Conservation (phyloP, 2,329 filamentous ascomycete species). For the Cytospora chrysosperma region DNA sequence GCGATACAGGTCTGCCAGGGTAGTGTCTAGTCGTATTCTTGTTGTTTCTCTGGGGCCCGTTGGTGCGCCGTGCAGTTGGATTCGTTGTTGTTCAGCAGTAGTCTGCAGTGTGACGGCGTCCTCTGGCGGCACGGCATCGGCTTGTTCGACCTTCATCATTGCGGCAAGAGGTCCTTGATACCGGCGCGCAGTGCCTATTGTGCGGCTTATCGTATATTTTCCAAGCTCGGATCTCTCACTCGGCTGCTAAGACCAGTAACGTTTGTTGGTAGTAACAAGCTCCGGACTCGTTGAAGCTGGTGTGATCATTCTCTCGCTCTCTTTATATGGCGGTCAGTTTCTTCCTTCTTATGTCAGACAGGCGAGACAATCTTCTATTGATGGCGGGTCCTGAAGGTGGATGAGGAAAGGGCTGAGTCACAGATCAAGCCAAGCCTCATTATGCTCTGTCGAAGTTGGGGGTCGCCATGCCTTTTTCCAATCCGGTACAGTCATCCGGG, state of each 20-base stretch:
- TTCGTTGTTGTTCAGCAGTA: not conserved
- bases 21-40: conserved; percentile 26
- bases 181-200: not conserved
- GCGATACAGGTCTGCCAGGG: conserved; percentile 28
- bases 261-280: not conserved
- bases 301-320: not conserved
- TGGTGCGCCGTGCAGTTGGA: not conserved
- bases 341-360: not conserved
- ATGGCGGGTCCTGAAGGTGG: not conserved
- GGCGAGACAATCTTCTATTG: not conserved
- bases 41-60: not conserved
- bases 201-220: not conserved
- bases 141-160: conserved; percentile 9
- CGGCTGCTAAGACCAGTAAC: not conserved
- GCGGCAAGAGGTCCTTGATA: not conserved
- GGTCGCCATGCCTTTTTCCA: not conserved
- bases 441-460: not conserved
- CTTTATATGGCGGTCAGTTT: not conserved
- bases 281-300: not conserved
- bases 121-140: not conserved
- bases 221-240: not conserved
- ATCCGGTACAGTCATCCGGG: not conserved
- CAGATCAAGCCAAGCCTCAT: not conserved
- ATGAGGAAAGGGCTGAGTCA: not conserved
- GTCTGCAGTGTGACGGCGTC: conserved; percentile 5